Base-by-base conservation (phyloP, 2,329 filamentous ascomycete species). In the Teratosphaeriaceae sp. region DNA sequence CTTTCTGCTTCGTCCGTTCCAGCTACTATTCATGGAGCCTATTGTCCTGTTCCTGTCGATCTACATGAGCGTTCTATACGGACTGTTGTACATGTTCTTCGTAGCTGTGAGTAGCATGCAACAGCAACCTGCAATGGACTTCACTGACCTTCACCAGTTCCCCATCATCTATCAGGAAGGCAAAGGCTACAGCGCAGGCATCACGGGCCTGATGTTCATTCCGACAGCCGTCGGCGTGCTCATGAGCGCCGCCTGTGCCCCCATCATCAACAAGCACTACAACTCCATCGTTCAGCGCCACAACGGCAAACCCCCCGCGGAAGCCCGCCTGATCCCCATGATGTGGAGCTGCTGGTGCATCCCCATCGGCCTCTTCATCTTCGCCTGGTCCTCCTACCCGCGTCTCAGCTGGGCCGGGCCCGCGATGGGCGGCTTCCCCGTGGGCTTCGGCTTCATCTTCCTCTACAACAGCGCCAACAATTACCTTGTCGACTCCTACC, bases 1-100 rank as follows among this genome's bases (percentile, higher is more conserved):
- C 53, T 90, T 92, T 72, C 69, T 94, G 29, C 60, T 92, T 49
- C 79, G 88, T 3, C 88, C 88, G 1, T 86, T 94, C 68, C 85
- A 92, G 68, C 78, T 95, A 2, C 77, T 94, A 24, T 90, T 92
- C 64, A 68, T 76, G 47, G 88, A 94, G 64, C 79, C 85, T 27
- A 94, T 95, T 57, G 86, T 94, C 38, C 78, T 94, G 52, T 78
- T 92, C 56, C 83, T 94, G 55, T 80, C 82, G 1, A 52, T 94
- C 1, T 94, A 94, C 71, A 94, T 58, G 53, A 48, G 43, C 1
- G 26, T 41, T 9, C 19, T 33, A 5, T 41, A 41, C 31, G 40
- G 31, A 18, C 27, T 36, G 16, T 16, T 33, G 12, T 41, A 41
- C 29, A 41, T 41, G 82, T 85, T 85, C 70, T 85, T 85, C 68